These are phyloP conservation scores for Pseudogymnoascus sp. DNA, from an alignment of 2,329 filamentous ascomycete species.

Conservation along the genomic window DNA sequence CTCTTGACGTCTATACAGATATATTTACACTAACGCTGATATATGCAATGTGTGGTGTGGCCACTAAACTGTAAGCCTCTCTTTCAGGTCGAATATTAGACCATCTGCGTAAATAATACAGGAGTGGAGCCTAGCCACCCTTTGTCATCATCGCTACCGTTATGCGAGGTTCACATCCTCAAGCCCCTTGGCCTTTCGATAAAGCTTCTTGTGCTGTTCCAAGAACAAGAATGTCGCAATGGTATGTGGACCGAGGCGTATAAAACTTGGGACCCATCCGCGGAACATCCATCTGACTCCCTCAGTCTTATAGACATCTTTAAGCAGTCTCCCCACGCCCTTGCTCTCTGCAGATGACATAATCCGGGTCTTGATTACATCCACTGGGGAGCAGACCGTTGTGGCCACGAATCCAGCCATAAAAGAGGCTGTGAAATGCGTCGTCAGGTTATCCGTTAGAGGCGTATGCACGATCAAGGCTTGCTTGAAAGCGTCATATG, in stretches of 20 bases:
- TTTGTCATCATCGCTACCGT: neutral
- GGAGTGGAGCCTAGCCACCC: neutral
- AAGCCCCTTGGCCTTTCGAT: constrained; percentile 42
- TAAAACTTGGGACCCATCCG: constrained; percentile 75
- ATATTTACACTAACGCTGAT: neutral
- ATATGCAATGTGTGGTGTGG: constrained; percentile 3
- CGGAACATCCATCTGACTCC: constrained; percentile 79
- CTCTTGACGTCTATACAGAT: neutral
- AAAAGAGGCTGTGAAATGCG: constrained; percentile 70
- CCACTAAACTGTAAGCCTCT: constrained; percentile 1
- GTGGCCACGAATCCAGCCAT: constrained; percentile 76
- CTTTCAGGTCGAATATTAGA: neutral
- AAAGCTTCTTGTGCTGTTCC: constrained; percentile 76
- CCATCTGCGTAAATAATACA: constrained; percentile 1
- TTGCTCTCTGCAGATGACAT: constrained; percentile 59
- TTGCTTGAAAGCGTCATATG: constrained; percentile 74
- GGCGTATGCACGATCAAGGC: constrained; percentile 57
- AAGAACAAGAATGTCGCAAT: constrained; percentile 80
- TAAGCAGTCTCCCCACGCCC: constrained; percentile 50
- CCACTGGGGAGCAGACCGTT: constrained; percentile 74
- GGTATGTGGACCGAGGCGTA: constrained; percentile 65
- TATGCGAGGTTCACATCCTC: constrained; percentile 16
- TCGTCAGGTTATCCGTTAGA: constrained; percentile 58
- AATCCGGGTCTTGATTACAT: constrained; percentile 81
- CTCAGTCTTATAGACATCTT: constrained; percentile 60